Percentiles rank a stretch among this genome's conserved stretches.
Evolutionary conservation across 169 alveolate species (phyloP).

Genomic region (Plasmodium falciparum): DNA sequence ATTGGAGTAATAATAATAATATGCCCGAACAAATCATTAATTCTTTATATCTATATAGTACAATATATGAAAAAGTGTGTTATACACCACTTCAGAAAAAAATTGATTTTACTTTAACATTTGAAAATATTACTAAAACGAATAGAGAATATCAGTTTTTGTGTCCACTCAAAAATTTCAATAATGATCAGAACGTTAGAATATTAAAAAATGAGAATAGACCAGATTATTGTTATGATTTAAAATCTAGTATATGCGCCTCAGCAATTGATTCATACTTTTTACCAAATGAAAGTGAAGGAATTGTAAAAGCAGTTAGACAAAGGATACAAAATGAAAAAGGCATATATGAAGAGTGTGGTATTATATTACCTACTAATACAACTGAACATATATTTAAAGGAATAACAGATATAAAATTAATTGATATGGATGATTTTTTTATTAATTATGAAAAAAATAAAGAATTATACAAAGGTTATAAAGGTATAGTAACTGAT

Average conservation of each 20-base stretch:
- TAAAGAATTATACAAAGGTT: slow-evolving; percentile 48
- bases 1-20: slow-evolving; percentile 41
- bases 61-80: slow-evolving; percentile 60
- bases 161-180: slow-evolving; percentile 45
- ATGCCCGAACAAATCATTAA: slow-evolving; percentile 58
- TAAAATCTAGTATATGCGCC: slow-evolving; percentile 46
- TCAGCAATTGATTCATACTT: slow-evolving; percentile 46
- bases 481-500: slow-evolving; percentile 74
- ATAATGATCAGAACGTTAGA: background rate
- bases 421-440: slow-evolving; percentile 74
- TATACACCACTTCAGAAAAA: slow-evolving; percentile 43
- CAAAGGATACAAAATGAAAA: slow-evolving; percentile 14
- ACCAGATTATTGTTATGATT: slow-evolving; percentile 9
- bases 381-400: slow-evolving; percentile 26
- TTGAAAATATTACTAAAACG: slow-evolving; percentile 30
- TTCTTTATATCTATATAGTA: slow-evolving; percentile 56
- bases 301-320: slow-evolving; percentile 35
- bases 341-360: slow-evolving; percentile 52
- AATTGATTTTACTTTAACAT: slow-evolving; percentile 41
- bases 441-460: slow-evolving; percentile 45
- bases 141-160: slow-evolving; percentile 53
- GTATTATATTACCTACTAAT: slow-evolving; percentile 37
- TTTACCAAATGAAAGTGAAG: slow-evolving; percentile 28
- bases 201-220: background rate
- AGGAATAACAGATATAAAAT: slow-evolving; percentile 74